phyloP scores from a whole-genome alignment of 2,329 filamentous ascomycete genomes.

The Cercospora citrullina region DNA sequence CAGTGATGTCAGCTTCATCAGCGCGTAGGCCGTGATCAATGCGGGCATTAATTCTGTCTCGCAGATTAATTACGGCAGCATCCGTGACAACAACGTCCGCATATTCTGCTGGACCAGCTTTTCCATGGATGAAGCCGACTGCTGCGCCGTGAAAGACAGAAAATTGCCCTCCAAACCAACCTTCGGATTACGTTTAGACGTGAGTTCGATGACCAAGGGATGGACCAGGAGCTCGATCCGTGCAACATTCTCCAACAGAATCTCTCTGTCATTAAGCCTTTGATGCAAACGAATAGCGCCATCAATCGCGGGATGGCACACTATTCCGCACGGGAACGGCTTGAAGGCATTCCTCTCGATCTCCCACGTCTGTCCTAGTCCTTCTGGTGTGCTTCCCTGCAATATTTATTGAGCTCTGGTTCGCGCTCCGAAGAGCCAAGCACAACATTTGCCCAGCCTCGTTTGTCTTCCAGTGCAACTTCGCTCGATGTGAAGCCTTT shows the following conservation, averaged over 20 bases:
- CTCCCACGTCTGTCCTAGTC: slow-evolving; percentile 50
- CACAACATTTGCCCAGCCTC: slow-evolving; percentile 57
- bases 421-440: slow-evolving; percentile 37
- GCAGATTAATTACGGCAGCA: slow-evolving; percentile 43
- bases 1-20: slow-evolving; percentile 46
- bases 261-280: slow-evolving; percentile 39
- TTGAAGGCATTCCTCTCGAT: slow-evolving; percentile 58
- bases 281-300: slow-evolving; percentile 51
- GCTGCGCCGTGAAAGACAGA: slow-evolving; percentile 58
- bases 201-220: slow-evolving; percentile 55
- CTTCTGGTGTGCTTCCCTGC: slow-evolving; percentile 36
- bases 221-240: slow-evolving; percentile 50
- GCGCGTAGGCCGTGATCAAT: slow-evolving; percentile 44
- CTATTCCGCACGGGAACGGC: slow-evolving; percentile 59
- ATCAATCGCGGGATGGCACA: slow-evolving; percentile 59
- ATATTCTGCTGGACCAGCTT: slow-evolving; percentile 55
- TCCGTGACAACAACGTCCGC: slow-evolving; percentile 51
- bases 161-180: slow-evolving; percentile 56
- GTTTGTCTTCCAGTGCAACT: slow-evolving; percentile 53
- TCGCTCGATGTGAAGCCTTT: slow-evolving; percentile 52
- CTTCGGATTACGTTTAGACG: slow-evolving; percentile 52
- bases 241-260: slow-evolving; percentile 40
- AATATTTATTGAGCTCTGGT: slow-evolving; percentile 42
- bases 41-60: slow-evolving; percentile 50
- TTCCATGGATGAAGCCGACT: slow-evolving; percentile 53